A percentile compares a stretch with the other conserved stretches of the same genome.
Conservation (phyloP, 768 basidiomycete species). For the Tylopilus balloui region DNA sequence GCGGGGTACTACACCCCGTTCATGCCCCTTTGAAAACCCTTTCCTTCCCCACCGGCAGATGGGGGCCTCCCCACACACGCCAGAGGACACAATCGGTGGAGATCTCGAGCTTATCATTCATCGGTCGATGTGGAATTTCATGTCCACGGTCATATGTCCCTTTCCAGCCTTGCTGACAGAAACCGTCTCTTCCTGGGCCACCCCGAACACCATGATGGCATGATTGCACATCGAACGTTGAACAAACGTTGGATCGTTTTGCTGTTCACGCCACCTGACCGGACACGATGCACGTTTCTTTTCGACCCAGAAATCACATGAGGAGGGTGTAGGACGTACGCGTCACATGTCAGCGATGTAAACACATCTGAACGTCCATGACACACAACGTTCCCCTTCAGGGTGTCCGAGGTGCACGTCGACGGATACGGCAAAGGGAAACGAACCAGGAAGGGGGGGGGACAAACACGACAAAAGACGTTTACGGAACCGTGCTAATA, state of each 20-base stretch:
- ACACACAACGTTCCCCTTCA: background rate
- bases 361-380: background rate
- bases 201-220: background rate
- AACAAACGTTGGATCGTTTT: background rate
- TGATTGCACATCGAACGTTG: background rate
- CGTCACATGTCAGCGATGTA: background rate
- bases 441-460: background rate
- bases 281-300: background rate
- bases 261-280: slow-evolving; percentile 5
- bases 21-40: background rate
- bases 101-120: background rate
- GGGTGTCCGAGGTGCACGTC: slow-evolving; percentile 10
- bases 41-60: background rate
- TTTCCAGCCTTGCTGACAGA: background rate
- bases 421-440: background rate
- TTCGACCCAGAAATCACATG: background rate
- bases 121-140: background rate
- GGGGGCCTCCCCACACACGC: too few relatives aligned
- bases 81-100: background rate
- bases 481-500: background rate
- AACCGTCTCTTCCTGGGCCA: background rate
- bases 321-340: too few relatives aligned
- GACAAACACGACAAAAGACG: background rate
- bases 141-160: background rate
- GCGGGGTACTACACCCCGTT: too few relatives aligned